Conservation (phyloP, 208 protist genomes). For the Novymonas esmeraldas region DNA sequence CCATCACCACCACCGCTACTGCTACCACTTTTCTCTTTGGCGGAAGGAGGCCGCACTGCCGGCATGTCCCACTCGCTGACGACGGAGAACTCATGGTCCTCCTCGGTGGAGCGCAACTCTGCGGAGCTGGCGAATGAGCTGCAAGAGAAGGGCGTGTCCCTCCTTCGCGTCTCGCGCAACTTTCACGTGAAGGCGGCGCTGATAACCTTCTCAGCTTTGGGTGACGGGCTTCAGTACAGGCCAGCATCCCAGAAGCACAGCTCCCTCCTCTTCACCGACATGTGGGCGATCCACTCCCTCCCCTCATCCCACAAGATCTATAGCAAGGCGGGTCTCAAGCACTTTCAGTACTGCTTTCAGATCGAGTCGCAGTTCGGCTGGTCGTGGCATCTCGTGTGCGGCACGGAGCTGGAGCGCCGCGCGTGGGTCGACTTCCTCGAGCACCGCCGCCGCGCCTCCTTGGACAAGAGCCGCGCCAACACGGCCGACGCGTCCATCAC, state of each 20-base stretch:
- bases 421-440: slow-evolving; percentile 42
- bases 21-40: too few relatives aligned
- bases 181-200: slow-evolving; percentile 19
- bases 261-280: slow-evolving; percentile 44
- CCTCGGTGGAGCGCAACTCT: slow-evolving; percentile 16
- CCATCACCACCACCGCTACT: background rate
- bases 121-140: slow-evolving; percentile 22
- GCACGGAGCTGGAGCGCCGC: slow-evolving; percentile 29
- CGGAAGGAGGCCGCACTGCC: too few relatives aligned
- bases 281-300: slow-evolving; percentile 33
- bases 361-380: slow-evolving; percentile 36
- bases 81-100: slow-evolving; percentile 11
- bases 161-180: slow-evolving; percentile 20
- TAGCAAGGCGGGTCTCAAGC: slow-evolving; percentile 30
- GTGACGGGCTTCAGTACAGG: slow-evolving; percentile 24
- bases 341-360: slow-evolving; percentile 50
- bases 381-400: slow-evolving; percentile 44
- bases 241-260: slow-evolving; percentile 24
- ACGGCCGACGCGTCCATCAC: slow-evolving; percentile 11
- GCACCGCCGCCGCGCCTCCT: slow-evolving; percentile 26
- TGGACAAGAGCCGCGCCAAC: slow-evolving; percentile 23
- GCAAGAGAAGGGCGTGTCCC: slow-evolving; percentile 16
- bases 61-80: slow-evolving; percentile 15
- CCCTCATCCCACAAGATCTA: slow-evolving; percentile 25
- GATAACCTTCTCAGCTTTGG: slow-evolving; percentile 16